Evolutionary conservation across 2,329 filamentous ascomycete species (phyloP), one percentile per base, ranked within the genome.

Genomic region (Pyrenophora graminea): DNA sequence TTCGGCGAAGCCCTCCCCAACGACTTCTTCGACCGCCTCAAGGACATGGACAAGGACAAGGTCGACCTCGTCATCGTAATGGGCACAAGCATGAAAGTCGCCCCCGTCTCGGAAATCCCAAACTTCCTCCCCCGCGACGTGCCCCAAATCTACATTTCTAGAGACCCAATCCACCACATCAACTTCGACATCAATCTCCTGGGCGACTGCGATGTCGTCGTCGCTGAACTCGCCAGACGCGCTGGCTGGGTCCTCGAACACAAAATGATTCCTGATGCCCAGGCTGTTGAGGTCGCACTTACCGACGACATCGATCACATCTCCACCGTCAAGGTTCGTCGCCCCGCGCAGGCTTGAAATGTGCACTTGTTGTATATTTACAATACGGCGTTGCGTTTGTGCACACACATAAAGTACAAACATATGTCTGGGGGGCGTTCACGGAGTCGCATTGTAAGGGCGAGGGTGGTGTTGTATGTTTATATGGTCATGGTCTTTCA

Each of bases 141-240:
- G 33, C 92, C 92, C 6, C 91, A 96, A 74, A 89, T 96, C 56
- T 96, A 94, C 75, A 90, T 97, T 63, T 92, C 88, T 15, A 85
- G 90, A 61, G 88, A 89, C 57, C 87, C 91, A 3, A 90, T 96
- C 48, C 81, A 80, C 31, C 93, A 97, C 73, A 89, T 96, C 70
- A 91, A 95, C 70, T 97, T 99, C 64, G 94, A 99, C 73, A 91
- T 99, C 61, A 92, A 97, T 70, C 82, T 99, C 48, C 80, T 97
- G n/a, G 94, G 94, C 31, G 91, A 97, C 70, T 97, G 93, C 74
- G 94, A 99, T 69, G 83, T 91, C 34, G 86, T 97, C 7, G 89
- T 97, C 12, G 83, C 88, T 0, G 93, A 97, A 76, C 82, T 99
- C 45, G 93, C 90, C 69, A 83, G 86, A 38, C 84, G 90, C 10